Conservation (phyloP, 2,329 filamentous ascomycete species). For the Aspergillus sp. region DNA sequence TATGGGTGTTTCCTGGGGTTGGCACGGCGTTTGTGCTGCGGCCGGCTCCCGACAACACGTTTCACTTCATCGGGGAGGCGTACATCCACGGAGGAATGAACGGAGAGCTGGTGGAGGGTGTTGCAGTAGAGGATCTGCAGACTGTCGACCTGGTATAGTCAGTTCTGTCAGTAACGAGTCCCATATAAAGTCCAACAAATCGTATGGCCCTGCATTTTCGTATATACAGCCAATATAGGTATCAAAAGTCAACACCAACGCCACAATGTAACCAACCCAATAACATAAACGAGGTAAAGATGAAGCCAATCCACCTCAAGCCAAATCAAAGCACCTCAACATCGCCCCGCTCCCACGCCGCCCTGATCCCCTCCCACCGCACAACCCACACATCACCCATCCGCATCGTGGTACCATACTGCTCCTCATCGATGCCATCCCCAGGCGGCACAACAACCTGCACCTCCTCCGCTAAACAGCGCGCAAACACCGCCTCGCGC, state of each 20-base stretch:
- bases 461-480: slow-evolving; percentile 52
- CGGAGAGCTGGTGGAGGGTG: not conserved
- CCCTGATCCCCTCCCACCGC: slow-evolving; percentile 71
- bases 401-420: slow-evolving; percentile 39
- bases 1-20: slow-evolving; percentile 3
- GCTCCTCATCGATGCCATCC: slow-evolving; percentile 26
- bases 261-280: not conserved
- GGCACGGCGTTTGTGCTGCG: slow-evolving; percentile 1
- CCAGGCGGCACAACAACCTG: slow-evolving; percentile 36
- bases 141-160: not conserved
- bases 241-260: slow-evolving; percentile 5
- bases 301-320: not conserved
- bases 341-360: slow-evolving; percentile 42
- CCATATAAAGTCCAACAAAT: not conserved
- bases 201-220: not conserved
- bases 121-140: not conserved
- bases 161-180: not conserved
- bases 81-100: slow-evolving; percentile 4
- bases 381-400: slow-evolving; percentile 67
- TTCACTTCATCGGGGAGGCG: slow-evolving; percentile 1
- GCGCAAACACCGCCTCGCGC: slow-evolving; percentile 79
- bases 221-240: not conserved
- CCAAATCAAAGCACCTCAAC: slow-evolving; percentile 40
- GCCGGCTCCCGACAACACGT: not conserved
- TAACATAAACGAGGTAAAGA: not conserved